These are phyloP conservation scores for Yarrowia deformans DNA, from an alignment of 805 yeast species.

Conservation along the genomic window DNA sequence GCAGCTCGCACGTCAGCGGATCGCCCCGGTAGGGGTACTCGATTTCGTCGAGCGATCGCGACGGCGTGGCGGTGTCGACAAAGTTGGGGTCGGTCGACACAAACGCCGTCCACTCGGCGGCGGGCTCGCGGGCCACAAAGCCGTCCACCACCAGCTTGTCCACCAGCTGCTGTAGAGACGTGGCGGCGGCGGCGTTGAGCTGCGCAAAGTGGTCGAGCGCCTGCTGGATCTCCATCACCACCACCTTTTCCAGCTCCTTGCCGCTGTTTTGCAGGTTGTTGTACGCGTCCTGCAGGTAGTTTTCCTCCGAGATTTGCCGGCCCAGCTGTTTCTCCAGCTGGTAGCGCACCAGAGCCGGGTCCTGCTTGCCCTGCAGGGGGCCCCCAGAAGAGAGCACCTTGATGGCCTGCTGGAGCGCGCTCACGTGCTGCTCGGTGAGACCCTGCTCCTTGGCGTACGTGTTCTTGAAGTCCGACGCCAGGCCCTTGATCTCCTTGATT, in stretches of 20 bases:
- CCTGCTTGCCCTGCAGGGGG: constrained; percentile 62
- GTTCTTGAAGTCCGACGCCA: constrained; percentile 85
- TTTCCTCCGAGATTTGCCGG: constrained; percentile 81
- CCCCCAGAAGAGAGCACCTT: constrained; percentile 51
- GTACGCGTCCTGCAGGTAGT: constrained; percentile 86
- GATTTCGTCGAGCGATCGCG: constrained; percentile 67
- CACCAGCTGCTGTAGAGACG: constrained; percentile 54
- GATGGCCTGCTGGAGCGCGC: constrained; percentile 57
- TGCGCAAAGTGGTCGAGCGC: constrained; percentile 77
- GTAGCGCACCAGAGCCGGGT: constrained; percentile 80
- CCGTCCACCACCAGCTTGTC: constrained; percentile 78
- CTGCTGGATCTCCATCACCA: constrained; percentile 83
- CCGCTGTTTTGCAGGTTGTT: constrained; percentile 87
- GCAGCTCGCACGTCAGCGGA: constrained; percentile 69
- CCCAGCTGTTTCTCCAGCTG: constrained; percentile 77
- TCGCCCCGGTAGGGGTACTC: constrained; percentile 72
- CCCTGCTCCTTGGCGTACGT: constrained; percentile 72
- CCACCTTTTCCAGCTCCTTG: constrained; percentile 85
- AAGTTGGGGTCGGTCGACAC: constrained; percentile 75
- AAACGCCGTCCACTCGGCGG: constrained; percentile 88
- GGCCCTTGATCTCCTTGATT: constrained; percentile 82
- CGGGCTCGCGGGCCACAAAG: constrained; percentile 76
- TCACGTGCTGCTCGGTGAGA: constrained; percentile 69
- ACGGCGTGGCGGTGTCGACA: constrained; percentile 66
- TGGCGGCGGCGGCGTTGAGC: constrained; percentile 50